phyloP scores from a whole-genome alignment of 306 rosid species.

The Coriaria nepalensis region DNA sequence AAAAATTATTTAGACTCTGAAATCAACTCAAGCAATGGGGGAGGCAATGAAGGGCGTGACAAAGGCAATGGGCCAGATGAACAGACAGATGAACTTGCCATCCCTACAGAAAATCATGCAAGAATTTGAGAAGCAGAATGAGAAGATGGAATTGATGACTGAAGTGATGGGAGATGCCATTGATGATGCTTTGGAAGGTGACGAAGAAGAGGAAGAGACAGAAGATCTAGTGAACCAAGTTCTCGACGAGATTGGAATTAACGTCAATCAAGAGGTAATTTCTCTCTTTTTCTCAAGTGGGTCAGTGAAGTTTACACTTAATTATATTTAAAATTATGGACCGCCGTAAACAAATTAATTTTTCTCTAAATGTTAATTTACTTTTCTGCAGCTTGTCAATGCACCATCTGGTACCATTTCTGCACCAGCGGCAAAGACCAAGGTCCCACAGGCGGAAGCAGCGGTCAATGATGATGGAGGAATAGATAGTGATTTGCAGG shows the following conservation, averaged over 20 bases:
- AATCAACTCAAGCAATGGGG: slow-evolving; percentile 96
- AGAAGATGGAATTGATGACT: slow-evolving; percentile 67
- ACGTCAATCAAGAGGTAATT: slow-evolving; percentile 78
- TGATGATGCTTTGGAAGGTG: slow-evolving; percentile 95
- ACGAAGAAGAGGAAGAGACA: slow-evolving; percentile 94
- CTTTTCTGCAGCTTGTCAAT: slow-evolving; percentile 53
- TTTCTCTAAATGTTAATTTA: slow-evolving; percentile 6
- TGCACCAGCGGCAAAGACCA: slow-evolving; percentile 56
- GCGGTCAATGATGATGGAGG: slow-evolving; percentile 54
- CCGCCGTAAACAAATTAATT: not conserved
- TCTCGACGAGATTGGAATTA: slow-evolving; percentile 86
- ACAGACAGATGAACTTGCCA: slow-evolving; percentile 92
- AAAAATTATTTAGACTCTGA: slow-evolving; percentile 46
- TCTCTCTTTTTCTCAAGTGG: too few species aligned
- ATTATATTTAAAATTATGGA: too few species aligned
- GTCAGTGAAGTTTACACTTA: too few species aligned
- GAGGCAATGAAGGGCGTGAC: slow-evolving; percentile 99
- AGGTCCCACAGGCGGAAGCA: slow-evolving; percentile 73
- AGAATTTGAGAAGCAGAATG: slow-evolving; percentile 91
- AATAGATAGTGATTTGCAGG: slow-evolving; percentile 85
- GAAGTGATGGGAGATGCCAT: slow-evolving; percentile 97
- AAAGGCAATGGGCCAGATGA: slow-evolving; percentile 98
- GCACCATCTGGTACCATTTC: slow-evolving; percentile 81
- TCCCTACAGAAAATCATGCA: slow-evolving; percentile 86
- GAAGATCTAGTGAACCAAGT: slow-evolving; percentile 85